A percentile compares a stretch with the other conserved stretches of the same genome.
These are phyloP conservation scores for Chlorella sp. DNA, from an alignment of 139 green algal genomes.

Conservation along the genomic window DNA sequence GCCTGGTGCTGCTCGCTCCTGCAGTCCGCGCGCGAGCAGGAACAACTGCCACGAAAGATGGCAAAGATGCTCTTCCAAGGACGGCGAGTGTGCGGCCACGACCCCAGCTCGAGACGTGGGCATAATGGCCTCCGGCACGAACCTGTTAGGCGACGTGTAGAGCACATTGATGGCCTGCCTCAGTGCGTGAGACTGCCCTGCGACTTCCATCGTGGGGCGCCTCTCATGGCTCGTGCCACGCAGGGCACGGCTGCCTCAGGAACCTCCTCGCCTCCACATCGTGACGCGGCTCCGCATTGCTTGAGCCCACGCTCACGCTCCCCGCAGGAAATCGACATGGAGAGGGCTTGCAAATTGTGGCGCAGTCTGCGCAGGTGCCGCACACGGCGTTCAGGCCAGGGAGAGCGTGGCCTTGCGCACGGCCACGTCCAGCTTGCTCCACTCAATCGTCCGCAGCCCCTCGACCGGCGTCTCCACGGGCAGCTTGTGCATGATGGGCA, in stretches of 20 bases:
- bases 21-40: not conserved
- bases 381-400: too few species aligned
- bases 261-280: too few species aligned
- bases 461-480: slow-evolving; percentile 18
- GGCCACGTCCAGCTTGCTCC: slow-evolving; percentile 6
- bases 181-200: not conserved
- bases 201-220: too few species aligned
- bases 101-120: not conserved
- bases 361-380: too few species aligned
- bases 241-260: too few species aligned
- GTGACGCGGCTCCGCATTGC: too few species aligned
- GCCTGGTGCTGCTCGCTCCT: slow-evolving; percentile 5
- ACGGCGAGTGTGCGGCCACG: too few species aligned
- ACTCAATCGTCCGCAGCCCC: slow-evolving; percentile 9
- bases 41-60: not conserved
- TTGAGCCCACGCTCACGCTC: too few species aligned
- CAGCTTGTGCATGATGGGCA: slow-evolving; percentile 47
- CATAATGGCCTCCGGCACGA: not conserved
- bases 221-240: too few species aligned
- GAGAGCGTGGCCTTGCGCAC: too few species aligned
- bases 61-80: not conserved
- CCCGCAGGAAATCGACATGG: too few species aligned
- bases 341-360: too few species aligned
- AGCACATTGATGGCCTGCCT: not conserved
- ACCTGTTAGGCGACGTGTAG: slow-evolving; percentile 6